Evolutionary conservation across 2,329 filamentous ascomycete genomes (phyloP).

Genomic region (Trichoderma citrinoviride): DNA sequence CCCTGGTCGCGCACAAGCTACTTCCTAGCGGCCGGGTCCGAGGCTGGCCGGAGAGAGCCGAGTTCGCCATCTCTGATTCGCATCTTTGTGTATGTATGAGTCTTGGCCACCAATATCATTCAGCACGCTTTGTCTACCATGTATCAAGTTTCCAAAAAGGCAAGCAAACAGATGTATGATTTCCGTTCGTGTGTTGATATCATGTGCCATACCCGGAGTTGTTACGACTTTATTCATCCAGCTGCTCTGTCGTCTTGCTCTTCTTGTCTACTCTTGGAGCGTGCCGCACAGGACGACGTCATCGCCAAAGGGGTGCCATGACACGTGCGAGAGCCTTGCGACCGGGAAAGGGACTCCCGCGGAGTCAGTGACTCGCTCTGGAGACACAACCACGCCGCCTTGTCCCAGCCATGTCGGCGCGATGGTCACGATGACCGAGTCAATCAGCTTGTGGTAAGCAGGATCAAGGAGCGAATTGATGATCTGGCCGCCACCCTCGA

Average conservation of each 20-base stretch:
- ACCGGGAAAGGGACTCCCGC: constrained; percentile 56
- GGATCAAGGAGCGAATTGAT: constrained; percentile 77
- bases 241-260: too few relatives aligned
- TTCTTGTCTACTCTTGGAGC: constrained; percentile 35
- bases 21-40: constrained; percentile 11
- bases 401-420: constrained; percentile 87
- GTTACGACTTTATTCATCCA: too few relatives aligned
- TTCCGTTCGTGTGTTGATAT: neutral
- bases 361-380: constrained; percentile 53
- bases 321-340: constrained; percentile 63
- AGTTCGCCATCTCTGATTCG: neutral
- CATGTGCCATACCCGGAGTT: neutral
- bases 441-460: constrained; percentile 59
- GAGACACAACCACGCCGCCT: constrained; percentile 77
- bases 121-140: too few relatives aligned
- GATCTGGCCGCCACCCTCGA: constrained; percentile 81
- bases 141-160: too few relatives aligned
- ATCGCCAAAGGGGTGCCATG: constrained; percentile 75
- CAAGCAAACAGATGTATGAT: neutral
- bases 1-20: neutral
- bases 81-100: neutral
- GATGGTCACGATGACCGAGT: constrained; percentile 82
- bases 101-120: neutral
- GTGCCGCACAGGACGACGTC: constrained; percentile 80
- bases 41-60: constrained; percentile 9